Percentiles rank a stretch among this genome's conserved stretches.
Conservation (phyloP, 805 yeast genomes). For the Starmerella davenportii region DNA sequence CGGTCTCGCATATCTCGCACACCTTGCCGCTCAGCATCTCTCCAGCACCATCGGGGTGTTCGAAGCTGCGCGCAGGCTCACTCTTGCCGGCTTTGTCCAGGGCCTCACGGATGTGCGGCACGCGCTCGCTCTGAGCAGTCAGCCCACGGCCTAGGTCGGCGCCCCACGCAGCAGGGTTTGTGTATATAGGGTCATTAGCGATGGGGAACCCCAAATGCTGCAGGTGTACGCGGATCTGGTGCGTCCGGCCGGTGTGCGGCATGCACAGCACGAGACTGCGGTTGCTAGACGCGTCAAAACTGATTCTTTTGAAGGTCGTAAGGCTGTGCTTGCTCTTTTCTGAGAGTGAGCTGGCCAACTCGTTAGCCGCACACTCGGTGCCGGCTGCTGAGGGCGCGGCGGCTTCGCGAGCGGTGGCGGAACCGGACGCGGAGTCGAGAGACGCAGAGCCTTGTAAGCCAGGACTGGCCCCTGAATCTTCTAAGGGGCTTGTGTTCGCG, state of each 20-base stretch:
- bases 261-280: constrained; percentile 48
- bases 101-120: constrained; percentile 29
- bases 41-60: constrained; percentile 28
- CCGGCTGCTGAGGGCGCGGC: not conserved
- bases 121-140: constrained; percentile 24
- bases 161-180: constrained; percentile 73
- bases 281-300: constrained; percentile 51
- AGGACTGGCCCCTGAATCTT: no score
- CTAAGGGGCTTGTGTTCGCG: not conserved
- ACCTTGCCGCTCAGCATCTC: constrained; percentile 41
- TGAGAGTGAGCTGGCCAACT: not conserved
- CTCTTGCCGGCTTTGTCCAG: constrained; percentile 58
- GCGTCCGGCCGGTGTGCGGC: constrained; percentile 87
- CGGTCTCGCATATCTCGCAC: constrained; percentile 53
- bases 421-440: no score
- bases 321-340: constrained; percentile 40
- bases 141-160: constrained; percentile 45
- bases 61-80: constrained; percentile 48
- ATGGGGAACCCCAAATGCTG: constrained; percentile 82
- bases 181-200: constrained; percentile 80
- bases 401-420: not conserved
- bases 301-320: constrained; percentile 48
- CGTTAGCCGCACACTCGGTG: not conserved
- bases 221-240: constrained; percentile 84
- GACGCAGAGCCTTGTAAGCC: no score